Evolutionary conservation across 2,329 filamentous ascomycete species (phyloP).

Genomic region (Mariannaea elegans): DNA sequence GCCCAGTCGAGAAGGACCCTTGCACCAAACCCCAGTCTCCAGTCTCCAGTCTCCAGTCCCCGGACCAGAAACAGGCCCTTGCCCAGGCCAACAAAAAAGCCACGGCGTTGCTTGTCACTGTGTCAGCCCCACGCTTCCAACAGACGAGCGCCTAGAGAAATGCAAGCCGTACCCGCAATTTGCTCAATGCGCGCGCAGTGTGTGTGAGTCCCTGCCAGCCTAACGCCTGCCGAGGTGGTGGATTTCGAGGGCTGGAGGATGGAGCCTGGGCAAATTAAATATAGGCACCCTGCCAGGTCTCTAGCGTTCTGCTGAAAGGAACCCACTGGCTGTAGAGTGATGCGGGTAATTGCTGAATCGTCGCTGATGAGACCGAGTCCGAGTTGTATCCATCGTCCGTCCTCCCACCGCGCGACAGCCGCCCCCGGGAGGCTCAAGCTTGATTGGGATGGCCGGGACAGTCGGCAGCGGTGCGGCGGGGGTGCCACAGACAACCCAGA

Average conservation of each 20-base stretch:
- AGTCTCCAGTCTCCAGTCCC: neutral
- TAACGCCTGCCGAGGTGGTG: slow-evolving; percentile 19
- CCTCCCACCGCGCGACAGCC: slow-evolving; percentile 30
- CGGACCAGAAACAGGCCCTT: slow-evolving; percentile 12
- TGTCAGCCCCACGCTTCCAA: slow-evolving; percentile 5
- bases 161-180: slow-evolving; percentile 27
- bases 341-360: too few relatives aligned
- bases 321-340: too few relatives aligned
- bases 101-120: slow-evolving; percentile 16
- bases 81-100: neutral
- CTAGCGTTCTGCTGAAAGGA: slow-evolving; percentile 10
- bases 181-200: neutral
- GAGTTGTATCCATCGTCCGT: neutral
- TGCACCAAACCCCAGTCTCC: slow-evolving; percentile 7
- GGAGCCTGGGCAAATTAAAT: slow-evolving; percentile 37
- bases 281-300: slow-evolving; percentile 23
- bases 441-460: slow-evolving; percentile 34
- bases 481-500: slow-evolving; percentile 17
- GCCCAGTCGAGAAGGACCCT: slow-evolving; percentile 14
- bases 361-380: neutral
- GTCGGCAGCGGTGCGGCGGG: slow-evolving; percentile 26
- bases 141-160: neutral
- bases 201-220: slow-evolving; percentile 23
- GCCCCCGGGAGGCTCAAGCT: slow-evolving; percentile 16
- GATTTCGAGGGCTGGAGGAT: slow-evolving; percentile 22